A percentile compares a stretch with the other conserved stretches of the same genome.
phyloP scores from a whole-genome alignment of 108 stramenopile species.

The Aureococcus anophagefferens region DNA sequence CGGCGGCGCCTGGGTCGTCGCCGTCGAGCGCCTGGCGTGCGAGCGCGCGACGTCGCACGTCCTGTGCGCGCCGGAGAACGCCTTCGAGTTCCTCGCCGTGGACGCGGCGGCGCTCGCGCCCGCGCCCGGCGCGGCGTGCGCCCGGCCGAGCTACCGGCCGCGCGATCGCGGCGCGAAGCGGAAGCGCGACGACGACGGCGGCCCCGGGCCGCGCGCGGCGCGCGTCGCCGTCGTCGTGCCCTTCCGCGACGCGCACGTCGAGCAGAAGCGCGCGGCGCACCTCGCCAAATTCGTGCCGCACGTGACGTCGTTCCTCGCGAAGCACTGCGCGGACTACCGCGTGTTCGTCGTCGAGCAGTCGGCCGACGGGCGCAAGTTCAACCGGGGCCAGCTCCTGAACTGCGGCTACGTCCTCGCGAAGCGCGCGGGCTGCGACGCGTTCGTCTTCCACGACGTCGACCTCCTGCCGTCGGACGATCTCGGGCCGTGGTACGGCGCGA shows the following conservation, averaged over 20 bases:
- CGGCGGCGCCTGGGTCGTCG: background rate
- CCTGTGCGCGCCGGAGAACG: background rate
- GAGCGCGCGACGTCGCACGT: background rate
- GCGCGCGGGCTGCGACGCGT: constrained; percentile 46
- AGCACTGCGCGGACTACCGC: constrained; percentile 44
- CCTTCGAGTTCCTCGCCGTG: background rate
- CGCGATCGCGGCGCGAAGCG: background rate
- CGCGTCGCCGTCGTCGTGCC: constrained; percentile 62
- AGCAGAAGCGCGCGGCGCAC: constrained; percentile 81
- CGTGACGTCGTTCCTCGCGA: constrained; percentile 59
- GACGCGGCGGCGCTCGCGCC: background rate
- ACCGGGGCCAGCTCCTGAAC: constrained; percentile 98
- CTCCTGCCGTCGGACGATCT: constrained; percentile 71
- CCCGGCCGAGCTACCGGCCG: background rate
- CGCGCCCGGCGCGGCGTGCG: background rate
- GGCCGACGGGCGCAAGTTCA: constrained; percentile 90
- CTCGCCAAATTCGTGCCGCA: constrained; percentile 74
- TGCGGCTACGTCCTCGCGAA: constrained; percentile 85
- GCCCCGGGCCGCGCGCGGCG: background rate
- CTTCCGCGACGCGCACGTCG: constrained; percentile 76
- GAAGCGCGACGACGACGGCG: background rate
- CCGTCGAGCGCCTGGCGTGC: background rate
- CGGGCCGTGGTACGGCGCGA: constrained; percentile 46
- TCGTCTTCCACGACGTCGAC: constrained; percentile 98
- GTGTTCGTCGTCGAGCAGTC: constrained; percentile 94